Conservation (phyloP, 306 rosid genomes). For the Quercus wislizeni region DNA sequence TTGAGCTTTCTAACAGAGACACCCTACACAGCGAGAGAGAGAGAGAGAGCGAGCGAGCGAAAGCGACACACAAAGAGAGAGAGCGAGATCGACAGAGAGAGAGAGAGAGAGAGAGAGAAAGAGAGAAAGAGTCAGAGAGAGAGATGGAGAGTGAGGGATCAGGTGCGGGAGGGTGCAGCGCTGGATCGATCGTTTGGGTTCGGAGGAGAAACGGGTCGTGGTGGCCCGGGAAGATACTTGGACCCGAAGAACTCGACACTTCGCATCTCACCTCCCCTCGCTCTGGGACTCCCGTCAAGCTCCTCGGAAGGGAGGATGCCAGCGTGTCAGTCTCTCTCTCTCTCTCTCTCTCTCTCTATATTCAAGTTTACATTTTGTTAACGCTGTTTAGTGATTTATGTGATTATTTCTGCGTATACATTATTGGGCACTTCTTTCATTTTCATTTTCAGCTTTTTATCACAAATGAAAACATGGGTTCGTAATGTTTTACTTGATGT, state of each 20-base stretch:
- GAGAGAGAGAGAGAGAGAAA: not conserved
- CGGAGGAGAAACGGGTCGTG: slow-evolving; percentile 64
- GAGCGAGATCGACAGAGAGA: not conserved
- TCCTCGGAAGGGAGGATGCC: slow-evolving; percentile 66
- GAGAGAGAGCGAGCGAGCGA: slow-evolving; percentile 1
- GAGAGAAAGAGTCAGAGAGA: not conserved
- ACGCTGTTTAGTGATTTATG: not conserved
- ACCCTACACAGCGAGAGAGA: not conserved
- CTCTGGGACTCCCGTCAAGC: slow-evolving; percentile 67
- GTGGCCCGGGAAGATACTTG: slow-evolving; percentile 69
- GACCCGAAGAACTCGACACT: slow-evolving; percentile 53
- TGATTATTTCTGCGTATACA: not conserved
- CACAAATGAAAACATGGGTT: not conserved
- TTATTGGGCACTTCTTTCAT: not conserved
- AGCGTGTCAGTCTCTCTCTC: slow-evolving; percentile 49
- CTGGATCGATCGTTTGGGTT: slow-evolving; percentile 68
- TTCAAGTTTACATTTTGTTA: not conserved
- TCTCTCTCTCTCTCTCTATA: not conserved
- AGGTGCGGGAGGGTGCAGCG: slow-evolving; percentile 42
- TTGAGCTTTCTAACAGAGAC: slow-evolving; percentile 11
- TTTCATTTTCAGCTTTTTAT: not conserved
- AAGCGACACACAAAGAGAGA: slow-evolving; percentile 11
- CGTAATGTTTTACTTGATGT: not conserved
- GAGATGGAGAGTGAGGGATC: slow-evolving; percentile 47
- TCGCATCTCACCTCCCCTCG: slow-evolving; percentile 66